These are phyloP conservation scores for Dendrobium officinale DNA, from an alignment of 106 monocot species.

Conservation along the genomic window DNA sequence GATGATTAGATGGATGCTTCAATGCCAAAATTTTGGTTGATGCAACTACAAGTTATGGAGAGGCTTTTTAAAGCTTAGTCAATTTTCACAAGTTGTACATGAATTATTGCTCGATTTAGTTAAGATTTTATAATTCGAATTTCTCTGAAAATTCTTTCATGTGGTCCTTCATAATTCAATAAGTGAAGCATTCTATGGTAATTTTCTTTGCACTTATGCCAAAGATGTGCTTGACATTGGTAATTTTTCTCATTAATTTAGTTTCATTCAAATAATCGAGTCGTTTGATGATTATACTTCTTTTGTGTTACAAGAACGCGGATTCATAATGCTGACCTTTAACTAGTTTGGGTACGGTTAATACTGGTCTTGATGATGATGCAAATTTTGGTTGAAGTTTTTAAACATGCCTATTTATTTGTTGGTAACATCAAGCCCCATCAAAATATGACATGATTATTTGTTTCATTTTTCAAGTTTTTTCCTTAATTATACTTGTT, in stretches of 20 bases:
- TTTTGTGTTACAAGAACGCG: background rate
- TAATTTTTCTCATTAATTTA: background rate
- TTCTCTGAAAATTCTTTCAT: too few relatives aligned
- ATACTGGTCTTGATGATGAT: background rate
- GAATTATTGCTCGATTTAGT: too few relatives aligned
- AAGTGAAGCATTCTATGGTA: too few relatives aligned
- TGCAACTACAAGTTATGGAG: too few relatives aligned
- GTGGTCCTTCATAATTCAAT: too few relatives aligned
- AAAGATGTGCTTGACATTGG: background rate
- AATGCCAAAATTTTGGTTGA: too few relatives aligned
- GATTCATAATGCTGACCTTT: background rate
- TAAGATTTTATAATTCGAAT: too few relatives aligned
- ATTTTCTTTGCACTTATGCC: background rate
- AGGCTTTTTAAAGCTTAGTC: too few relatives aligned
- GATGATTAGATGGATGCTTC: too few relatives aligned
- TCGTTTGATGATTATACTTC: background rate
- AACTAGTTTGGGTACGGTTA: background rate
- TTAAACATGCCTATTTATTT: background rate
- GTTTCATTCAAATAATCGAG: background rate
- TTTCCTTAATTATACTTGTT: background rate
- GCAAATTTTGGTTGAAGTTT: background rate
- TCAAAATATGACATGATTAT: slow-evolving; percentile 4
- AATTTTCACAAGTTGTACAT: too few relatives aligned
- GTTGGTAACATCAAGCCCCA: background rate
- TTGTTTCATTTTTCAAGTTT: background rate